A percentile compares a stretch with the other conserved stretches of the same genome.
Evolutionary conservation across 345 rosid species (phyloP).

Genomic region (Eucalyptus decipiens): DNA sequence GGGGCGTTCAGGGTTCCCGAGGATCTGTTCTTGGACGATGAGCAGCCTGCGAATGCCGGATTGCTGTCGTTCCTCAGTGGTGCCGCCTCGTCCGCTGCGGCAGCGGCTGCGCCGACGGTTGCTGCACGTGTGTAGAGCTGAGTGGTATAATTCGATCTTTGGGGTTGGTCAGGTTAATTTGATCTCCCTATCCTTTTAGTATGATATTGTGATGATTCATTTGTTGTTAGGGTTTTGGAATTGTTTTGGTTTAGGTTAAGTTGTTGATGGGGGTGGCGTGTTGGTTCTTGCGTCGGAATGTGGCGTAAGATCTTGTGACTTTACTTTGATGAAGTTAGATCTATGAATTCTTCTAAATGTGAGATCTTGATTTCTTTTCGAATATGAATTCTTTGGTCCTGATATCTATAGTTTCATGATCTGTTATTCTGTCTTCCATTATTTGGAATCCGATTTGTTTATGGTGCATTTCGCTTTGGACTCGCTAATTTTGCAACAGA

Average conservation of each 20-base stretch:
- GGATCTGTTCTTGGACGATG: constrained; percentile 75
- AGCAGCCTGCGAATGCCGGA: constrained; percentile 51
- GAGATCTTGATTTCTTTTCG: background rate
- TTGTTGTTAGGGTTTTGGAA: background rate
- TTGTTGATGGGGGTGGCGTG: background rate
- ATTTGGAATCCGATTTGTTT: background rate
- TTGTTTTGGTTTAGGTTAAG: background rate
- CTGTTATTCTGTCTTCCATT: background rate
- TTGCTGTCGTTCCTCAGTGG: constrained; percentile 66
- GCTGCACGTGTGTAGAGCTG: background rate
- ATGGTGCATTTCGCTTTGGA: background rate
- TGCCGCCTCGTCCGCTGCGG: constrained; percentile 48
- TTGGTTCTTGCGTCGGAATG: background rate
- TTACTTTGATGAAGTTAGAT: background rate
- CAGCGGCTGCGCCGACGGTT: constrained; percentile 19
- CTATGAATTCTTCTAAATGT: background rate
- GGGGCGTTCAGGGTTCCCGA: constrained; percentile 88
- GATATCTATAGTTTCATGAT: background rate
- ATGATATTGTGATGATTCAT: background rate
- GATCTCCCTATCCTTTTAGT: background rate
- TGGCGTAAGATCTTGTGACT: background rate
- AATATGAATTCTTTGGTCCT: background rate
- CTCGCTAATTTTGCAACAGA: background rate
- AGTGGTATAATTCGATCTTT: background rate
- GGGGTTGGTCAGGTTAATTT: background rate